phyloP scores from a whole-genome alignment of 1,284 basidiomycete genomes.

The Mycosarcoma maydis region DNA sequence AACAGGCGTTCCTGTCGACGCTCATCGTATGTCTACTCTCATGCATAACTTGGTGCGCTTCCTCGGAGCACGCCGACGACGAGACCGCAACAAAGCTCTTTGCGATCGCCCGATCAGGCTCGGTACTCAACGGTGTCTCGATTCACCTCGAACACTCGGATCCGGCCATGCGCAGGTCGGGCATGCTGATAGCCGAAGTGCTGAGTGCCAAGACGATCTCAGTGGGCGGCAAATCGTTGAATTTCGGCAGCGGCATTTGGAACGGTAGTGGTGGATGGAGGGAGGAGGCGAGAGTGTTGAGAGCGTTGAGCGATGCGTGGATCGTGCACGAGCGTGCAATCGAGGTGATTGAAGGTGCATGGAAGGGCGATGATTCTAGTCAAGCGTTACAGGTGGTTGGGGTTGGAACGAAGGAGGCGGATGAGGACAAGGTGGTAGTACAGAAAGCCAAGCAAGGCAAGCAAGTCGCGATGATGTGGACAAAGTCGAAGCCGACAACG shows the following conservation, averaged over 20 bases:
- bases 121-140: constrained; percentile 79
- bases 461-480: neutral
- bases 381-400: no score
- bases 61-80: neutral
- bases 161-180: constrained; percentile 80
- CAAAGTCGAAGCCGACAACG: constrained; percentile 5
- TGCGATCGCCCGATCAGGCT: constrained; percentile 69
- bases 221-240: constrained; percentile 71
- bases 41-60: constrained; percentile 56
- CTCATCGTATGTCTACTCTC: constrained; percentile 74
- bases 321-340: neutral
- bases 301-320: constrained; percentile 42
- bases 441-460: neutral
- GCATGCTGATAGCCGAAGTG: constrained; percentile 88
- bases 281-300: constrained; percentile 56
- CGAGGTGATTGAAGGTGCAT: neutral
- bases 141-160: constrained; percentile 74
- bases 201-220: constrained; percentile 27
- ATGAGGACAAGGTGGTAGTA: no score
- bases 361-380: neutral
- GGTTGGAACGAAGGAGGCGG: no score
- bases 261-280: constrained; percentile 78
- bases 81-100: constrained; percentile 27
- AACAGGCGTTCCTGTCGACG: constrained; percentile 74
- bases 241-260: constrained; percentile 80